These are phyloP conservation scores for Mucor lusitanicus DNA, from an alignment of 371 early-diverging fungal genomes.

Conservation along the genomic window DNA sequence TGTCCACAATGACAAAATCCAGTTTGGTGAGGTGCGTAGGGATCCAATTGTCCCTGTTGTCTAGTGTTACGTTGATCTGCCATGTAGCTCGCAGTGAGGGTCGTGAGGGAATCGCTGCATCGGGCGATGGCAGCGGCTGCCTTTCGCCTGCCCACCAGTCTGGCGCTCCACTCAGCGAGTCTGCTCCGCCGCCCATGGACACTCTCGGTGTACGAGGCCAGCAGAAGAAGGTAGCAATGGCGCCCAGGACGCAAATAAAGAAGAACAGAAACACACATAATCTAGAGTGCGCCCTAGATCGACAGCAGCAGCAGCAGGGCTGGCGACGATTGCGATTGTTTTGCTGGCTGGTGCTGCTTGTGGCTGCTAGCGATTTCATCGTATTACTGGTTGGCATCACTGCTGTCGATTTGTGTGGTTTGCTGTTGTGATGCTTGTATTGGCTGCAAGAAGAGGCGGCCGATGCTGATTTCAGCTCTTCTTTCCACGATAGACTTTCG, in stretches of 20 bases:
- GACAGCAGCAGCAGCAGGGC: conserved; percentile 1
- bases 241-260: conserved; percentile 14
- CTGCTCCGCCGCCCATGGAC: conserved; percentile 17
- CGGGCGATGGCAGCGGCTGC: conserved; percentile 29
- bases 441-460: background rate
- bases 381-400: conserved; percentile 9
- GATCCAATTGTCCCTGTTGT: conserved; percentile 30
- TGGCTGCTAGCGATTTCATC: conserved; percentile 3
- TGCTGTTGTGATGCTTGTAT: background rate
- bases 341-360: background rate
- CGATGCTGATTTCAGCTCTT: conserved; percentile 4
- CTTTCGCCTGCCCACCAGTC: conserved; percentile 23
- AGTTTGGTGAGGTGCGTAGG: conserved; percentile 19
- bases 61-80: conserved; percentile 30
- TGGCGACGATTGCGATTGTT: background rate
- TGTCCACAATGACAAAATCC: conserved; percentile 25
- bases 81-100: conserved; percentile 21
- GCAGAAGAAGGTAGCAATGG: conserved; percentile 27
- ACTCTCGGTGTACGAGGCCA: conserved; percentile 26
- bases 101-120: conserved; percentile 8
- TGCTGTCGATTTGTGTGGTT: background rate
- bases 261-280: conserved; percentile 20
- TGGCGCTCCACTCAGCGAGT: conserved; percentile 15
- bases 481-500: background rate
- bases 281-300: conserved; percentile 6